Conservation (phyloP, 2,329 filamentous ascomycete species). For the Fusarium multiceps region DNA sequence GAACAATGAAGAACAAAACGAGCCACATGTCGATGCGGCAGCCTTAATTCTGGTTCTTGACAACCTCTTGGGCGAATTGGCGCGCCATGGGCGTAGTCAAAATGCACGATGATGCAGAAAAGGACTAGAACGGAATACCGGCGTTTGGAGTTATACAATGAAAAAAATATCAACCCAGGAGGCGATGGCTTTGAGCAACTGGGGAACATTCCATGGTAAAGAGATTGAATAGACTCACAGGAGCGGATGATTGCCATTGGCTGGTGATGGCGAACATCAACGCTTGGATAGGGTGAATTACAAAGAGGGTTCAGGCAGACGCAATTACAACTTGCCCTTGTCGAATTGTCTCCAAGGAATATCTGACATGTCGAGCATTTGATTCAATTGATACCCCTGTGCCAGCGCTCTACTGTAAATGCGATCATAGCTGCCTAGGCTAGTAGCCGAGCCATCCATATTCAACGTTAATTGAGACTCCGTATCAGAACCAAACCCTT, state of each 20-base stretch:
- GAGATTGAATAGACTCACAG: slow-evolving; percentile 4
- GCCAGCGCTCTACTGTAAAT: background rate
- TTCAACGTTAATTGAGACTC: slow-evolving; percentile 6
- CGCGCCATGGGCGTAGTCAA: background rate
- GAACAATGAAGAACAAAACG: background rate
- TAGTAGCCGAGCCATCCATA: background rate
- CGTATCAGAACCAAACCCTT: slow-evolving; percentile 7
- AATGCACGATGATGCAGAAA: slow-evolving; percentile 2
- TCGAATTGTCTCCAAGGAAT: background rate
- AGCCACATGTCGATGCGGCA: background rate
- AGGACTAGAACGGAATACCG: slow-evolving; percentile 8
- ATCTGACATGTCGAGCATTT: background rate
- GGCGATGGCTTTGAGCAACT: slow-evolving; percentile 9
- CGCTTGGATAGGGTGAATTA: slow-evolving; percentile 6
- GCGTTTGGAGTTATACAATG: slow-evolving; percentile 44
- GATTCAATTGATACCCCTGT: background rate
- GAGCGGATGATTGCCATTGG: slow-evolving; percentile 28
- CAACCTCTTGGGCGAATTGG: background rate
- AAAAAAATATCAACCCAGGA: slow-evolving; percentile 23
- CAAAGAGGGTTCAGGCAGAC: slow-evolving; percentile 12
- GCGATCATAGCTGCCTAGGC: background rate
- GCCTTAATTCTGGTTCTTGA: background rate
- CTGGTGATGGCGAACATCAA: slow-evolving; percentile 28
- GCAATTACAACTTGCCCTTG: background rate
- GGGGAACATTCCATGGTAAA: slow-evolving; percentile 19